Base-by-base conservation (phyloP, 2,329 filamentous ascomycete species). In the Zymoseptoria crescenta region DNA sequence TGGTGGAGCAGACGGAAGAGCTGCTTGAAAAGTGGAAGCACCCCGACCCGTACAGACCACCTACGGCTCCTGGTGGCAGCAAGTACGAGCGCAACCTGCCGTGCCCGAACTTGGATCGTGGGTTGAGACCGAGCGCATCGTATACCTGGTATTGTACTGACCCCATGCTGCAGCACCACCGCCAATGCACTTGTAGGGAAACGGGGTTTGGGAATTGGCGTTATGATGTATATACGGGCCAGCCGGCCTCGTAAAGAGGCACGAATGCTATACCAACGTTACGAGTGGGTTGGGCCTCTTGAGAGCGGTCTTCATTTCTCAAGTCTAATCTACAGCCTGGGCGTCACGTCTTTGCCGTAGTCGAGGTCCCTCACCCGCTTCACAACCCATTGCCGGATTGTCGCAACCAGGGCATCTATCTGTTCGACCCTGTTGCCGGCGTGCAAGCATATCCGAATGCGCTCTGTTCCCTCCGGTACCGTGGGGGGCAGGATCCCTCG, bases 31-130 rank as follows among this genome's bases (percentile, higher is more conserved):
- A 87, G 75, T 99, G 93, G 93, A 97, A 97, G 79, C 94, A 99
- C 72, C 94, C 94, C 3, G 94, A 99, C 74, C 92, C 94, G 30
- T 97, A 96, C 74, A 81, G 84, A 67, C 84, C 87, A 65, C 94
- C 94, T 13, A 96, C 91, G 49, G 93, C 94, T 48, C 94, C 94
- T 9, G 94, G 94, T 82, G 94, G 93, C 67, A 96, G 91, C 65
- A 97, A 97, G 82, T 97, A 88, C 76, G 94, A 97, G 78, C 84
- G 94, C 74, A 99, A 99, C 76, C 74, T 97, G 57, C 89, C 91
- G 35, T 83, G 84, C 59, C 91, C 87, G 35, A 86, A 87, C 67
- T 79, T 95, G 59, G 87, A 91, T 64, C 86, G 93, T 96, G 79
- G 82, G 90, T 68, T 21, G 21, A 41, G 24, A 16, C 4, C 24